Conservation (phyloP, 805 yeast genomes). For the Lachancea fermentati region DNA sequence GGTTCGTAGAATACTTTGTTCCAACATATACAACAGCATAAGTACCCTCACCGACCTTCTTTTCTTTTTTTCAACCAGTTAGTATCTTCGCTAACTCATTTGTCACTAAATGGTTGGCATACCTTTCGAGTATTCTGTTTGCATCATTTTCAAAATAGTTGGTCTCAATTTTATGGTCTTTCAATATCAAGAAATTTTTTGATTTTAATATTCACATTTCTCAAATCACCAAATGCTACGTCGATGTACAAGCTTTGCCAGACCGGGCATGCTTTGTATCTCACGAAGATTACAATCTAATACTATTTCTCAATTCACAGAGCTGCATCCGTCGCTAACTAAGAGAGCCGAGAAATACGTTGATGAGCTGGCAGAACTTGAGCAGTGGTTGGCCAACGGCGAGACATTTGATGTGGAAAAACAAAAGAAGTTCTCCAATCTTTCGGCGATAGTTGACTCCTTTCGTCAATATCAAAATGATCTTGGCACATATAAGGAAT, state of each 20-base stretch:
- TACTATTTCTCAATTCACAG: slow-evolving; percentile 15
- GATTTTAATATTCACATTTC: too few relatives aligned
- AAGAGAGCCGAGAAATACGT: slow-evolving; percentile 41
- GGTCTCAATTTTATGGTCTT: too few relatives aligned
- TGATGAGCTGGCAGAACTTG: slow-evolving; percentile 39
- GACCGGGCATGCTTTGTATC: not conserved
- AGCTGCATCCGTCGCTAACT: slow-evolving; percentile 47
- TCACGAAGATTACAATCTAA: slow-evolving; percentile 12
- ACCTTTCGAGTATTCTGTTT: slow-evolving; percentile 22
- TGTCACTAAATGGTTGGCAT: too few relatives aligned
- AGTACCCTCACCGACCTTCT: slow-evolving; percentile 97
- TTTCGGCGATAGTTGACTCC: slow-evolving; percentile 40
- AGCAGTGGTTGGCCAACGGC: slow-evolving; percentile 39
- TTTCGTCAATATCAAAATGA: slow-evolving; percentile 36
- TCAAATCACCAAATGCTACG: slow-evolving; percentile 1
- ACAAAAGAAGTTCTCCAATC: slow-evolving; percentile 44
- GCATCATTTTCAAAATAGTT: slow-evolving; percentile 3
- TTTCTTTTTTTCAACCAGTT: slow-evolving; percentile 37
- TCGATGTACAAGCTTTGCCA: not conserved
- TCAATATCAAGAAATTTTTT: too few relatives aligned
- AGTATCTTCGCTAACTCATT: slow-evolving; percentile 1
- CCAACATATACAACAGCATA: slow-evolving; percentile 96
- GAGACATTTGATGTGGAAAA: slow-evolving; percentile 39
- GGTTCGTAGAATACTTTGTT: slow-evolving; percentile 38
- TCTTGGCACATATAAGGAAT: slow-evolving; percentile 30